Percentiles rank a stretch among this genome's conserved stretches.
Evolutionary conservation across 805 yeast genomes (phyloP).

Genomic region (Kodamaea restingae): DNA sequence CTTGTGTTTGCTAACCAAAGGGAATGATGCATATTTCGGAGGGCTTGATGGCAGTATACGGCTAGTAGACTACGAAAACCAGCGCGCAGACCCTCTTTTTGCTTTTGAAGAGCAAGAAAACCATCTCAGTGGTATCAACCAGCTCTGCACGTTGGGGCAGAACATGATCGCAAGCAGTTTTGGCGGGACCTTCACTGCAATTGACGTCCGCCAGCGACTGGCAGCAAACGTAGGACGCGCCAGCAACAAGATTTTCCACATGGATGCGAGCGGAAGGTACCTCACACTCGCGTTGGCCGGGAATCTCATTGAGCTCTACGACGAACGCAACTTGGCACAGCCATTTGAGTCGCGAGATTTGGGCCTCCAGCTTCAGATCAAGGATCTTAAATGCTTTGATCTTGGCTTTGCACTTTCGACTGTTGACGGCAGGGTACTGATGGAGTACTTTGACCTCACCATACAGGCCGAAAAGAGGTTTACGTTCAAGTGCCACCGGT

Average conservation of each 20-base stretch:
- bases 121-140: constrained; percentile 15
- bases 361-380: constrained; percentile 64
- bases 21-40: constrained; percentile 42
- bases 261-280: constrained; percentile 49
- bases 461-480: constrained; percentile 46
- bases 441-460: constrained; percentile 59
- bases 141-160: constrained; percentile 11
- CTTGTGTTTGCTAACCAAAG: constrained; percentile 26
- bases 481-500: constrained; percentile 80
- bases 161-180: constrained; percentile 53
- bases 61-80: constrained; percentile 20
- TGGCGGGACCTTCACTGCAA: constrained; percentile 49
- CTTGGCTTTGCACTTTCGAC: constrained; percentile 65
- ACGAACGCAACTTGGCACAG: constrained; percentile 40
- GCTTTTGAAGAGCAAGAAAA: background rate
- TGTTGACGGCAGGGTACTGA: constrained; percentile 78
- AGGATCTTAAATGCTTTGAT: constrained; percentile 45
- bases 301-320: constrained; percentile 55
- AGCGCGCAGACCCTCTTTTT: background rate
- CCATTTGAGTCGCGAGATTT: constrained; percentile 55
- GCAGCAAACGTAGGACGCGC: constrained; percentile 11
- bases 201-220: constrained; percentile 33
- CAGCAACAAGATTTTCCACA: constrained; percentile 53
- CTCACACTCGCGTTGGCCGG: constrained; percentile 53
- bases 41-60: constrained; percentile 53